These are phyloP conservation scores for Huntiella bhutanensis DNA, from an alignment of 2,329 filamentous ascomycete species.

Conservation along the genomic window DNA sequence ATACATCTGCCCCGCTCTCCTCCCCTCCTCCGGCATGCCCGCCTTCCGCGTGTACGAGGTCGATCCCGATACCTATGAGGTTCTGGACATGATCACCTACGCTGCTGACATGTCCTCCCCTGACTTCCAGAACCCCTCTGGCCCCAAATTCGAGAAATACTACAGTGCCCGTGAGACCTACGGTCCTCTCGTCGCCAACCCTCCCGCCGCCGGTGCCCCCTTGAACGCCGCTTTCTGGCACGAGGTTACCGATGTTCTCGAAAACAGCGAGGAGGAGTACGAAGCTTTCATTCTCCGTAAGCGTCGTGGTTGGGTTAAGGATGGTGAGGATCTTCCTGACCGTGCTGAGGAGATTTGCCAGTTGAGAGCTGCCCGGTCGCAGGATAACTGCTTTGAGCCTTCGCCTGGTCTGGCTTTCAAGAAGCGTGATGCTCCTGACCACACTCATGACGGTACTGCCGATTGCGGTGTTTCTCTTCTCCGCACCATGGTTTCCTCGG, in stretches of 20 bases:
- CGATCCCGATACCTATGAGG: constrained; percentile 35
- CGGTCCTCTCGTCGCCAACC: constrained; percentile 25
- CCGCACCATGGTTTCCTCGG: constrained; percentile 13
- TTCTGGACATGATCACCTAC: constrained; percentile 35
- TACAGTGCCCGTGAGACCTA: constrained; percentile 38
- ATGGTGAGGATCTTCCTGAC: constrained; percentile 21
- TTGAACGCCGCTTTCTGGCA: constrained; percentile 42
- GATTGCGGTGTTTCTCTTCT: constrained; percentile 15
- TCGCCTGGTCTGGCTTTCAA: constrained; percentile 19
- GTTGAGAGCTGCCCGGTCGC: constrained; percentile 30
- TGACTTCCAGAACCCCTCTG: constrained; percentile 22
- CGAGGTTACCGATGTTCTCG: constrained; percentile 31
- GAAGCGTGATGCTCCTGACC: constrained; percentile 16
- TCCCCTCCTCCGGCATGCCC: constrained; percentile 34
- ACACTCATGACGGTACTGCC: constrained; percentile 3
- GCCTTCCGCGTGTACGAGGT: constrained; percentile 40
- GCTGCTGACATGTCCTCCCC: constrained; percentile 30
- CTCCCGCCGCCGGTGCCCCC: constrained; percentile 22
- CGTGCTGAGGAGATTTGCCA: constrained; percentile 29
- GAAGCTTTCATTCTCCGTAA: constrained; percentile 28
- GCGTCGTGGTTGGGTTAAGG: constrained; percentile 24
- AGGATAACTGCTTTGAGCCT: constrained; percentile 30
- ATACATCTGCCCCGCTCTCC: constrained; percentile 35
- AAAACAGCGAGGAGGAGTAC: constrained; percentile 25
- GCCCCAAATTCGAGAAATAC: constrained; percentile 32